phyloP scores from a whole-genome alignment of 305 asterid species.

The Nicotiana rustica region DNA sequence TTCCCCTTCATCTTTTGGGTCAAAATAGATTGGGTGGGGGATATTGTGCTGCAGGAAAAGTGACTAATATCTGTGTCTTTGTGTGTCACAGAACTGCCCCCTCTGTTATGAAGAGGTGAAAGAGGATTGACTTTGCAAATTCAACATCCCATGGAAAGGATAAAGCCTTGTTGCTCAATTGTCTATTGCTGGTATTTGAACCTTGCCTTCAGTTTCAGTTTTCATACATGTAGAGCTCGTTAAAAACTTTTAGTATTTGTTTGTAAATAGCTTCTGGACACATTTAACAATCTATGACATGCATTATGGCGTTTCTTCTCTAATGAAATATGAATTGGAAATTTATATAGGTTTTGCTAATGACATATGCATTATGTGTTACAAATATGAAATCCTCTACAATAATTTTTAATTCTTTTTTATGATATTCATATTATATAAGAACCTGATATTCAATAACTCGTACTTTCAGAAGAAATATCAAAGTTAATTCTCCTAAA shows the following conservation, averaged over 20 bases:
- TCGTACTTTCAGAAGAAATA: too few species aligned
- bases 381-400: too few species aligned
- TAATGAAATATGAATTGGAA: not conserved
- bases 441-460: too few species aligned
- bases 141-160: slow-evolving; percentile 13
- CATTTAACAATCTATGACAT: not conserved
- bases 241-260: not conserved
- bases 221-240: not conserved
- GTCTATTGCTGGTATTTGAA: not conserved
- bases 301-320: not conserved
- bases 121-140: slow-evolving; percentile 53
- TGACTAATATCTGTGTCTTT: not conserved
- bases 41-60: not conserved
- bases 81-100: slow-evolving; percentile 75
- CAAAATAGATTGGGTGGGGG: not conserved
- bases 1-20: not conserved
- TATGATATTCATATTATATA: too few species aligned
- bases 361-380: not conserved
- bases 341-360: not conserved
- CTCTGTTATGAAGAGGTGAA: slow-evolving; percentile 81
- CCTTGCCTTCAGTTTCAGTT: not conserved
- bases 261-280: slow-evolving; percentile 7
- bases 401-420: too few species aligned
- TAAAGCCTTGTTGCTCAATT: not conserved
- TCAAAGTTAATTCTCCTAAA: too few species aligned